Evolutionary conservation across 164 flowering plant species (phyloP).

Genomic region (Piper longum): DNA sequence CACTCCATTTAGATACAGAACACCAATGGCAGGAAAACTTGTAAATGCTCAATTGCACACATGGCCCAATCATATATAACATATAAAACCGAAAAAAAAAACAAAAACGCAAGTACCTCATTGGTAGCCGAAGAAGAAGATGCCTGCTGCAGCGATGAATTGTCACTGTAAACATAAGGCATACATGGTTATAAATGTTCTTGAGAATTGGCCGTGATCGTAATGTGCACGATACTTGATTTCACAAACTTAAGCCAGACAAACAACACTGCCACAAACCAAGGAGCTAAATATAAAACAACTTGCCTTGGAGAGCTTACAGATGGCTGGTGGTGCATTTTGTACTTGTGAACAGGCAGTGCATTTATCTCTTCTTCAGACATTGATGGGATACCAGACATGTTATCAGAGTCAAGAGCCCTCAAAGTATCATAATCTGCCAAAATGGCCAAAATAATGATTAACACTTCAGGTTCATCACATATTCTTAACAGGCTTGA

Average conservation of each 20-base stretch:
- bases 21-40: too few relatives aligned
- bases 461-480: neutral
- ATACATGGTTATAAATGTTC: neutral
- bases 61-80: neutral
- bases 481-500: neutral
- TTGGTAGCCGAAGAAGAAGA: constrained; percentile 6
- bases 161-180: constrained; percentile 23
- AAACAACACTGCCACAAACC: neutral
- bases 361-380: constrained; percentile 95
- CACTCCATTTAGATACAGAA: too few relatives aligned
- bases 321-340: constrained; percentile 13
- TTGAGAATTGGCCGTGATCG: neutral
- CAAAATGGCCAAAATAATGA: neutral
- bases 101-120: neutral
- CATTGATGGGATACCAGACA: constrained; percentile 51
- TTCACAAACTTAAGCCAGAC: neutral
- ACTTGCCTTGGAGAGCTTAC: constrained; percentile 35
- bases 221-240: neutral
- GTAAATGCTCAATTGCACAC: too few relatives aligned
- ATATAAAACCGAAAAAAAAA: neutral
- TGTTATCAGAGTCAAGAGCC: constrained; percentile 55
- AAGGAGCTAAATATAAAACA: neutral
- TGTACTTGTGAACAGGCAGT: constrained; percentile 85
- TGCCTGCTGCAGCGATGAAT: constrained; percentile 12
- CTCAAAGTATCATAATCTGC: constrained; percentile 89